Conservation (phyloP, 495 filamentous ascomycete species). For the Tuber microsphaerosporum region DNA sequence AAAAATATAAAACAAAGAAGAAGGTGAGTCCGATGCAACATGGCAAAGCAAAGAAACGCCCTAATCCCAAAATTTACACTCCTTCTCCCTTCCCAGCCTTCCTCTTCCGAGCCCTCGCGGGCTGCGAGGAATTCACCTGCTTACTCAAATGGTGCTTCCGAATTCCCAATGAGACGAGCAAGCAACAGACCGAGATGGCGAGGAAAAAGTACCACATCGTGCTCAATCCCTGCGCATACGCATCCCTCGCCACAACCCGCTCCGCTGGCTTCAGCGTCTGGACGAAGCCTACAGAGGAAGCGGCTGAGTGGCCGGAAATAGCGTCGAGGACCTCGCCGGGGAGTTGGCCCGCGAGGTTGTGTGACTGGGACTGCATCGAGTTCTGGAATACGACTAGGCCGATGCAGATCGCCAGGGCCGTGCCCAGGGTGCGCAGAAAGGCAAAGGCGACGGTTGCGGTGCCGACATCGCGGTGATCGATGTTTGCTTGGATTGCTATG, state of each 20-base stretch:
- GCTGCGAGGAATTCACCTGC: constrained; percentile 33
- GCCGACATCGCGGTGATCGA: constrained; percentile 62
- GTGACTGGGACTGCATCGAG: constrained; percentile 42
- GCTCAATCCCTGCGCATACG: constrained; percentile 45
- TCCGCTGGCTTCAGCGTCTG: constrained; percentile 17
- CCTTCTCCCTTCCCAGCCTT: constrained; percentile 1
- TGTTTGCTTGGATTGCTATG: constrained; percentile 68
- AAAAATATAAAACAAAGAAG: not conserved
- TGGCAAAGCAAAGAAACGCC: constrained; percentile 6
- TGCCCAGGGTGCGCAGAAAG: constrained; percentile 67
- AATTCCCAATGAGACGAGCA: constrained; percentile 44
- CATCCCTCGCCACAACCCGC: constrained; percentile 37
- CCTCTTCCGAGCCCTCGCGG: constrained; percentile 23
- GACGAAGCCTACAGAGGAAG: constrained; percentile 46
- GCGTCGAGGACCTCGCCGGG: constrained; percentile 38
- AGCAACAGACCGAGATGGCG: constrained; percentile 41
- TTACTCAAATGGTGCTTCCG: constrained; percentile 39
- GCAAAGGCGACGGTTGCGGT: constrained; percentile 69
- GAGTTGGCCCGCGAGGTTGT: constrained; percentile 15
- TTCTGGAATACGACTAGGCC: constrained; percentile 78
- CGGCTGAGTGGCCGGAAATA: constrained; percentile 46
- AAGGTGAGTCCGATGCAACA: not conserved
- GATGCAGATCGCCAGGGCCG: constrained; percentile 64
- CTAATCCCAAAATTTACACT: constrained; percentile 11
- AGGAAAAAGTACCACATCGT: constrained; percentile 50